These are phyloP conservation scores for Fusarium vanettenii DNA, from an alignment of 2,329 filamentous ascomycete species.

Conservation along the genomic window DNA sequence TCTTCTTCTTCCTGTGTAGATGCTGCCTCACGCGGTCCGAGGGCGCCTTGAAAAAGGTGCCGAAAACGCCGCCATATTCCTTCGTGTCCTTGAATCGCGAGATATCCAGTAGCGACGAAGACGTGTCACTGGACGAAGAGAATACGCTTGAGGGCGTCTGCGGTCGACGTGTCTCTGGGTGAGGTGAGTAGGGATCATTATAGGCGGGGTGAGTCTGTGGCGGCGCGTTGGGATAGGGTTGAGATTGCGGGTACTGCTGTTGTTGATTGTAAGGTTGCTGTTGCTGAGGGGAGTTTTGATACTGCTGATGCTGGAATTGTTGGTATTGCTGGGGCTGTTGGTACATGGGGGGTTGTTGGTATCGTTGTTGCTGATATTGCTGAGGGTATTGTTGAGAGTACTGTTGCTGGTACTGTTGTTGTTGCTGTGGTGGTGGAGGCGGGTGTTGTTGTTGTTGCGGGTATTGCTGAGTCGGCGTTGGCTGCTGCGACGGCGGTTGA, in stretches of 20 bases:
- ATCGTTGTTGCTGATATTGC: slow-evolving; percentile 27
- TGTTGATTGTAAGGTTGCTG: slow-evolving; percentile 24
- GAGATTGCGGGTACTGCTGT: slow-evolving; percentile 32
- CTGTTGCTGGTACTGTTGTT: slow-evolving; percentile 16
- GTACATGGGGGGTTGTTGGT: slow-evolving; percentile 31
- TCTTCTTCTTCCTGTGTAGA: slow-evolving; percentile 52
- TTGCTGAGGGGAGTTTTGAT: slow-evolving; percentile 32
- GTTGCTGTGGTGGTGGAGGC: slow-evolving; percentile 12
- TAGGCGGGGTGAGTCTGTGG: slow-evolving; percentile 33
- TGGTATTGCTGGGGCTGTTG: slow-evolving; percentile 35
- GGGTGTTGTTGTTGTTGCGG: slow-evolving; percentile 29
- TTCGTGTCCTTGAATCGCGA: slow-evolving; percentile 63
- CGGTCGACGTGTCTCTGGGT: slow-evolving; percentile 37
- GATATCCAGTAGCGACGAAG: slow-evolving; percentile 73
- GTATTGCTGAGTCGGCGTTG: slow-evolving; percentile 18
- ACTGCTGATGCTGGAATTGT: slow-evolving; percentile 28
- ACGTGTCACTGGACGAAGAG: slow-evolving; percentile 63
- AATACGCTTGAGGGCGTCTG: slow-evolving; percentile 50
- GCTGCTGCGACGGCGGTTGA: slow-evolving; percentile 26
- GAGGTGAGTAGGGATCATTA: slow-evolving; percentile 28
- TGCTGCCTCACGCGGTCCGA: slow-evolving; percentile 60
- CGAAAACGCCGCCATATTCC: slow-evolving; percentile 66
- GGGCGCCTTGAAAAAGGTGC: slow-evolving; percentile 71
- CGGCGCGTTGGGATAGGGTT: slow-evolving; percentile 31
- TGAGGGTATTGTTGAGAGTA: slow-evolving; percentile 7